Base-by-base conservation (phyloP, 257 asterid genomes). In the Solanum stenotomum region DNA sequence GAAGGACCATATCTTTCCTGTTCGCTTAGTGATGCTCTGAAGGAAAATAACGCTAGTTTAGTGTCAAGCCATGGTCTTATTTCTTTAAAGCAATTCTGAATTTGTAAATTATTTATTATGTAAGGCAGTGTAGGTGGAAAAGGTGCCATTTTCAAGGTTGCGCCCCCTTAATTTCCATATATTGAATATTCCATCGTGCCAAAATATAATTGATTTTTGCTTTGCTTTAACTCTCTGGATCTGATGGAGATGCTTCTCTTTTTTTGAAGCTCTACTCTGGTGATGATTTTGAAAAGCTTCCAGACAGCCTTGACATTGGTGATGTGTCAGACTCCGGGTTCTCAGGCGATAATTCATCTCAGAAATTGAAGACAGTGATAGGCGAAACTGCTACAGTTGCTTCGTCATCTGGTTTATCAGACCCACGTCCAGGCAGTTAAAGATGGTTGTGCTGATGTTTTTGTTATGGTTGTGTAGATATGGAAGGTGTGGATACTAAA, bases 221-320 rank as follows among this genome's bases (percentile, higher is more conserved):
- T 81, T 44, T 82, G 42, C 85, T 49, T 79, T 10, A 46, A 82
- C 29, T 82, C 38, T 16, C 27, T 82, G 85, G 20, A 40, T 76
- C 87, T 46, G 85, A 74, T 68, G 79, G 85, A 78, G 81, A 84
- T 63, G 23, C 34, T 25, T 18, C 79, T 16, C 22, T 86, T 42
- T 42, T 81, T 29, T 79, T 86, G 77, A 92, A 93, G 95, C 77
- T 87, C 72, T 25, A 85, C 87, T 89, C 92, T 33, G 90, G 84
- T 81, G 98, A 92, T 88, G 89, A 90, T 74, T 89, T 91, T 23
- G 91, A 93, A 87, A 94, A 91, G 94, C 98, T 96, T 87, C 99
- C 98, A 0, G 98, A 95, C 76, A 89, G 93, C 56, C 90, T 95
- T 90, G 98, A 96, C 93, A 95, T 96, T 29, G 98, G 98, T 22